These are phyloP conservation scores for Penicillium palitans DNA, from an alignment of 2,329 filamentous ascomycete genomes.

Conservation along the genomic window DNA sequence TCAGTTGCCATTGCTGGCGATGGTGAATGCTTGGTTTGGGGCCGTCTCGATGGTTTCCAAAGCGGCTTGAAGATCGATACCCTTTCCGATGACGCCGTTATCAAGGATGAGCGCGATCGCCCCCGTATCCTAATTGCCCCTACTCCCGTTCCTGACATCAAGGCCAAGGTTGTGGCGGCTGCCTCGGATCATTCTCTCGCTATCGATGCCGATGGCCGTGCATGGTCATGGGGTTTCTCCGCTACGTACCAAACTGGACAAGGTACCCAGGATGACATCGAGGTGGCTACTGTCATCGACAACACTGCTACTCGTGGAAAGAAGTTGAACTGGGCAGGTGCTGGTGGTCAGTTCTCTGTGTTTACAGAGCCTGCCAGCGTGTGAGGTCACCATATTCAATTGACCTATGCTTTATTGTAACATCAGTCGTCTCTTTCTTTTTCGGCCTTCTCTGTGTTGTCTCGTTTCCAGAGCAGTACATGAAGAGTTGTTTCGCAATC, in stretches of 20 bases:
- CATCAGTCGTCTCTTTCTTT: neutral
- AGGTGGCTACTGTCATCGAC: slow-evolving; percentile 74
- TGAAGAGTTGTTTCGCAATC: neutral
- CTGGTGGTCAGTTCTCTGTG: slow-evolving; percentile 74
- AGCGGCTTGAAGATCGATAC: slow-evolving; percentile 60
- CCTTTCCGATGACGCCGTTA: slow-evolving; percentile 59
- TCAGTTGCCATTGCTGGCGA: slow-evolving; percentile 59
- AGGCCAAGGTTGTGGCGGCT: slow-evolving; percentile 60
- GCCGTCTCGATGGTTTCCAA: slow-evolving; percentile 60
- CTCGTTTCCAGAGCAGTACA: neutral
- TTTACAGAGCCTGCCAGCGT: slow-evolving; percentile 36
- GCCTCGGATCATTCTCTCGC: slow-evolving; percentile 74
- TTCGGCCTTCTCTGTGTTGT: neutral
- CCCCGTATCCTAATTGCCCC: slow-evolving; percentile 73
- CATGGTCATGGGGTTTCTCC: slow-evolving; percentile 78
- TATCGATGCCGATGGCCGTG: slow-evolving; percentile 67
- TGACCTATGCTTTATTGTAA: slow-evolving; percentile 1
- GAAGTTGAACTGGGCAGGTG: slow-evolving; percentile 74
- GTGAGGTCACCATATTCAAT: slow-evolving; percentile 13
- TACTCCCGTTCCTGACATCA: slow-evolving; percentile 59
- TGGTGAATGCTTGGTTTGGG: slow-evolving; percentile 61
- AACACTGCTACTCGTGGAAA: slow-evolving; percentile 78
- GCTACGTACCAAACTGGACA: slow-evolving; percentile 79
- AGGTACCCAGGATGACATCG: slow-evolving; percentile 75
- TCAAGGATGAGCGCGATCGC: slow-evolving; percentile 63